phyloP scores from a whole-genome alignment of 106 monocot genomes.

The Dendrobium catenatum region DNA sequence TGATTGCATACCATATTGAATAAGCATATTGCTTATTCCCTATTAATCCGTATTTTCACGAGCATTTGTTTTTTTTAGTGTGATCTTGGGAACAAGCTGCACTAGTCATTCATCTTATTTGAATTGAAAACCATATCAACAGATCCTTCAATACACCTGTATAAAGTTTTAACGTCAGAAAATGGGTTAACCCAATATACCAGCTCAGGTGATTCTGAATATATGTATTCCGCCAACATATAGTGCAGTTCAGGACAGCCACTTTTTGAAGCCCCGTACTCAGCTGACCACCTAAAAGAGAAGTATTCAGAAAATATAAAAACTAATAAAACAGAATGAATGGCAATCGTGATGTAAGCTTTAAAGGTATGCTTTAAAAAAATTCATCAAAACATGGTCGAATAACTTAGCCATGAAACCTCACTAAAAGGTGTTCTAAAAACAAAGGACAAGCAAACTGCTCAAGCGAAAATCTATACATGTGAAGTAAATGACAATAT shows the following conservation, averaged over 20 bases:
- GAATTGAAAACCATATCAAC: background rate
- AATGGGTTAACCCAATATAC: conserved; percentile 24
- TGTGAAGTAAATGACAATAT: background rate
- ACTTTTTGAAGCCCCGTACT: conserved; percentile 61
- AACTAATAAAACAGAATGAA: background rate
- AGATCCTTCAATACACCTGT: background rate
- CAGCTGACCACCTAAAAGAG: conserved; percentile 75
- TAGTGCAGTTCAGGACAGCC: conserved; percentile 75
- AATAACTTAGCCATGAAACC: background rate
- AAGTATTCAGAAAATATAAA: background rate
- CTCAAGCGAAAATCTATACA: background rate
- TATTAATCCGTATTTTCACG: background rate
- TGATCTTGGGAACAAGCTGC: background rate
- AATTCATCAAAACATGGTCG: background rate
- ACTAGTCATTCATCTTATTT: background rate
- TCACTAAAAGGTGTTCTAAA: background rate
- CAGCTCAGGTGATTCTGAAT: conserved; percentile 86
- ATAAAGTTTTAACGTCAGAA: background rate
- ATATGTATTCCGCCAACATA: conserved; percentile 94
- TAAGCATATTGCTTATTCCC: background rate
- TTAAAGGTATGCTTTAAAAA: background rate
- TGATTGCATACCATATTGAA: background rate
- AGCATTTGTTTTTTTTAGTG: conserved; percentile 5
- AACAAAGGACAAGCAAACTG: background rate
- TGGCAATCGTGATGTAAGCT: background rate